Evolutionary conservation across 202 grass and related monocot genomes (phyloP).

Genomic region (Panicum virgatum): DNA sequence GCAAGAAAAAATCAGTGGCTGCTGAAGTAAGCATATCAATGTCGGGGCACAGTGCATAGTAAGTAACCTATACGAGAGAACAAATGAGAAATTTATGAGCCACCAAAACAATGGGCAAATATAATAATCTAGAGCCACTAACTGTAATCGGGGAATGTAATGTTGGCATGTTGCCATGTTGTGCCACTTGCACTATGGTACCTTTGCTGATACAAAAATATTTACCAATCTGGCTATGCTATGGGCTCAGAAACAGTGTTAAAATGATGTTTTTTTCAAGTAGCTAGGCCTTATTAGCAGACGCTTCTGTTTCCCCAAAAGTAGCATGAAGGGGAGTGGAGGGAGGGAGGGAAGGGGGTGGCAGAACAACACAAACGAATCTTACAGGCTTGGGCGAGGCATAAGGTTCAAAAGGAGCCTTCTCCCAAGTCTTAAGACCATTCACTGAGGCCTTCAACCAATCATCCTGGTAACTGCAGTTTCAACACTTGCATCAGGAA

Average conservation of each 20-base stretch:
- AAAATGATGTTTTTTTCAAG: background rate
- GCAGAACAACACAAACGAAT: slow-evolving; percentile 23
- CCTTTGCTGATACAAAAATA: background rate
- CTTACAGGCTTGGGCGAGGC: slow-evolving; percentile 89
- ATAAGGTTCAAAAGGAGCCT: slow-evolving; percentile 95
- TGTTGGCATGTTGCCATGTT: background rate
- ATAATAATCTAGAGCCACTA: slow-evolving; percentile 32
- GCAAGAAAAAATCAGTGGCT: slow-evolving; percentile 77
- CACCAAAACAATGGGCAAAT: slow-evolving; percentile 5
- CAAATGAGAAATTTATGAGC: slow-evolving; percentile 34
- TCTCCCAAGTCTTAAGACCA: slow-evolving; percentile 87
- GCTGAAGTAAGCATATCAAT: slow-evolving; percentile 89
- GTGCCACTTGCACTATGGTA: background rate
- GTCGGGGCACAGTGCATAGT: slow-evolving; percentile 89
- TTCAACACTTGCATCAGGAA: slow-evolving; percentile 41
- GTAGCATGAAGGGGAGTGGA: background rate
- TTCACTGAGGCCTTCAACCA: slow-evolving; percentile 86
- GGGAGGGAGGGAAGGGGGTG: background rate
- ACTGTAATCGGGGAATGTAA: background rate
- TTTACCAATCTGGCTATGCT: background rate
- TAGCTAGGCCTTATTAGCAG: background rate
- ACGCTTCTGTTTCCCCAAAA: background rate
- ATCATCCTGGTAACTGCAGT: slow-evolving; percentile 97
- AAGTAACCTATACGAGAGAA: slow-evolving; percentile 71
- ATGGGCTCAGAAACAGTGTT: background rate